A percentile compares a stretch with the other conserved stretches of the same genome.
phyloP scores from a whole-genome alignment of 805 yeast genomes.

The Teunomyces tritomae region DNA sequence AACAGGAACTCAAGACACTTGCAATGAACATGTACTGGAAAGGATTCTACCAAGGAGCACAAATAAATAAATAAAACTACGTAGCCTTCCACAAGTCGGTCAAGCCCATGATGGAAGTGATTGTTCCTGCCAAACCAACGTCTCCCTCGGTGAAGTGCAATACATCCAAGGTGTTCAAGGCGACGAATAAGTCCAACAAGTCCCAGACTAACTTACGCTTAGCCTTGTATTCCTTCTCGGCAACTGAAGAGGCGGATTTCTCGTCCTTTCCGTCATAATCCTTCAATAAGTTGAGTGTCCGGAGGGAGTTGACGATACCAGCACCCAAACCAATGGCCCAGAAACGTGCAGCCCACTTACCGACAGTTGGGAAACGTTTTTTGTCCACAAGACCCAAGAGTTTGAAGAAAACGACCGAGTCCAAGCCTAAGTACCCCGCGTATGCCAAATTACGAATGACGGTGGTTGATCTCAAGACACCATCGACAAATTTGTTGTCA shows the following conservation, averaged over 20 bases:
- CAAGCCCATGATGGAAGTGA: conserved; percentile 77
- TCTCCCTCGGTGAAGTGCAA: conserved; percentile 71
- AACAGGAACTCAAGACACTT: conserved; percentile 21
- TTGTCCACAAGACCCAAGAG: conserved; percentile 54
- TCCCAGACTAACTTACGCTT: conserved; percentile 74
- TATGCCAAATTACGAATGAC: conserved; percentile 59
- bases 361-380: conserved; percentile 46
- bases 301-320: conserved; percentile 57
- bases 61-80: conserved; percentile 4
- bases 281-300: conserved; percentile 42
- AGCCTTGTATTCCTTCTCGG: conserved; percentile 46
- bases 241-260: conserved; percentile 30
- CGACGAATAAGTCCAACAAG: conserved; percentile 69
- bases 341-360: conserved; percentile 61
- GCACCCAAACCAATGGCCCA: conserved; percentile 75
- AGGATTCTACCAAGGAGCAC: conserved; percentile 28
- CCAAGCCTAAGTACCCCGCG: conserved; percentile 61
- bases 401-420: conserved; percentile 60
- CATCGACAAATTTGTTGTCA: conserved; percentile 69
- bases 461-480: conserved; percentile 50
- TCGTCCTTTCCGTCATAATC: conserved; percentile 9
- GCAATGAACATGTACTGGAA: conserved; percentile 32
- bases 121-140: conserved; percentile 79
- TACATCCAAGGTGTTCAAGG: conserved; percentile 62
- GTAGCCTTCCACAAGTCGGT: conserved; percentile 65